These are phyloP conservation scores for Lathyrus aphaca DNA, from an alignment of 306 rosid species.

Conservation along the genomic window DNA sequence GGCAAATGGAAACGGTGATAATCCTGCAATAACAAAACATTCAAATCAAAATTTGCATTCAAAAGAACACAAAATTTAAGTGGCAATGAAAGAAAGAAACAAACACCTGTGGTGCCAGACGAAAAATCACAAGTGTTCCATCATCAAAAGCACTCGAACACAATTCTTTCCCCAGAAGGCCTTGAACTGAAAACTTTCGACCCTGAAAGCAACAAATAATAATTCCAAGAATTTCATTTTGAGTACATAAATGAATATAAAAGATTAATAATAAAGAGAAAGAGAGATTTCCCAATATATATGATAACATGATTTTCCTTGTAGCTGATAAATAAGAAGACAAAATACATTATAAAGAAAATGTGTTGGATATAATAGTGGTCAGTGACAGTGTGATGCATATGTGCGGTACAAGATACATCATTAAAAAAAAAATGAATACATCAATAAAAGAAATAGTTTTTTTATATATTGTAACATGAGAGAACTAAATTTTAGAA, in stretches of 20 bases:
- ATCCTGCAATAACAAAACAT: conserved; percentile 63
- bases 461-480: too few species aligned
- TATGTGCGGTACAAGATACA: too few species aligned
- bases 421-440: too few species aligned
- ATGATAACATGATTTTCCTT: conserved; percentile 22
- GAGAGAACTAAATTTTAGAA: too few species aligned
- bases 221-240: conserved; percentile 25
- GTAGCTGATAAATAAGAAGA: conserved; percentile 1
- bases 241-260: conserved; percentile 22
- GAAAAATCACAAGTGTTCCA: conserved; percentile 91
- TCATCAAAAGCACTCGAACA: conserved; percentile 65
- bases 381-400: background rate
- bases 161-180: conserved; percentile 78
- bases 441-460: too few species aligned
- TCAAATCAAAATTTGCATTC: conserved; percentile 22
- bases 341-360: conserved; percentile 28
- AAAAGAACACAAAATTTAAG: conserved; percentile 26
- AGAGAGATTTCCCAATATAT: conserved; percentile 3
- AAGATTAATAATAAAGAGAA: conserved; percentile 18
- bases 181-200: conserved; percentile 86
- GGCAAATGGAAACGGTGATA: conserved; percentile 95
- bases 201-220: conserved; percentile 60
- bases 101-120: conserved; percentile 96
- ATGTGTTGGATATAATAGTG: conserved; percentile 1
- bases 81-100: conserved; percentile 21